Base-by-base conservation (phyloP, 2,329 filamentous ascomycete genomes). In the Clonostachys sp. region DNA sequence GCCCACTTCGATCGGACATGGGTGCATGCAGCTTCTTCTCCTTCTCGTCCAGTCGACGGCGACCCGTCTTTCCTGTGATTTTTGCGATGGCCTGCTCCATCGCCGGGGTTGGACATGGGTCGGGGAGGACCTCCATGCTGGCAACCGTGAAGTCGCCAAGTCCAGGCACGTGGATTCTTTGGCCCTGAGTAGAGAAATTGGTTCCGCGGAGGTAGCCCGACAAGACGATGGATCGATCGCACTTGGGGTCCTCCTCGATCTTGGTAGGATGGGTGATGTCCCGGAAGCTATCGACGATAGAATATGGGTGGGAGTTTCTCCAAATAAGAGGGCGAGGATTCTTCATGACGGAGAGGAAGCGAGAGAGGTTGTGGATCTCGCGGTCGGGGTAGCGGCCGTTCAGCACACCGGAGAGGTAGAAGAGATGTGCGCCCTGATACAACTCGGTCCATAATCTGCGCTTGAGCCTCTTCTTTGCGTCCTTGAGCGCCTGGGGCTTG, bases 271-370 rank as follows among this genome's bases (percentile, higher is more conserved):
- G 90, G 0, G 94, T 99, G 46, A 99, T 84, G 65, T 99, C 94
- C 57, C 95, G 80, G 68, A 97, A 95, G 53, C 91, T 90, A 71
- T 99, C 94, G 49, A 94, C 89, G 47, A 99, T 75, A 49, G 89
- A 84, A 65, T 99, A 99, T 5, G 92, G 91, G 73, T 99, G 94
- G 2, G 89, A 87, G 64, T 99, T 99, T 50, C 95, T 81, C 92
- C 94, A 99, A 40, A 99, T 77, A 33, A 99, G 75, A n/a, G 94
- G 94, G 50, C 94, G 81, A 5, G 95, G 92, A 63, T 96, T 99
- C 76, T 99, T 99, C 95, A 99, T 99, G 55, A 99, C 91, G 17
- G 89, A 95, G 55, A 99, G 77, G 66, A 99, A 99, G 47, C 95
- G 83, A 13, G 90, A 95, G 46, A 99, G 69, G 61, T 99, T 99